Evolutionary conservation across 164 flowering plant genomes (phyloP), one percentile per base, ranked within the genome.

Genomic region (Berberis vulgaris): DNA sequence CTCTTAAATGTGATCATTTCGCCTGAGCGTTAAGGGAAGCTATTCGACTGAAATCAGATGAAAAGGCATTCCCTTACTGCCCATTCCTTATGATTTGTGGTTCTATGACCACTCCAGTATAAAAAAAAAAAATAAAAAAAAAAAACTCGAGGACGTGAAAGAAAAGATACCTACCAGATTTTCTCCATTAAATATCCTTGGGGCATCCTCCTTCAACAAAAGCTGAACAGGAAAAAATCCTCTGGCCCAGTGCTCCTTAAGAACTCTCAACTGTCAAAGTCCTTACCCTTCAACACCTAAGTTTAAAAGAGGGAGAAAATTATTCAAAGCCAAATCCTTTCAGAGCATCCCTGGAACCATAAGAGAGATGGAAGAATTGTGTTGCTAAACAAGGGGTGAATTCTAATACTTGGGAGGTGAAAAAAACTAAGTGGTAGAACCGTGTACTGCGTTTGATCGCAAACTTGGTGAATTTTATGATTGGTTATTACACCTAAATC

Each of bases 91-190:
- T 9, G 43, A n/a, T 6, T 8, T 59, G 60, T 54, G 43, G 59
- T 42, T 46, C 39, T 45, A 57, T 5, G 26, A 59, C 40, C 54
- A 45, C 7, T 26, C 5, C 47, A 8, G 47, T 44, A n/a, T n/a
- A 65, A 41, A 53, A 44, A 40, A 67, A 52, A 26, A 26, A 26
- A 26, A 67, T n/a, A 65, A 41, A 53, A 44, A 40, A 67, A 52
- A 26, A 26, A 26, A 26, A 67, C 43, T 59, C 43, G 57, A 9
- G n/a, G 55, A 42, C 54, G 12, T 57, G 39, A 60, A 57, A 52
- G 41, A 60, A 55, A 61, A 55, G 39, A 26, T 60, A 63, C 76
- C 68, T 56, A 72, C 71, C 74, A 63, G 67, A 53, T 2, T 45
- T 45, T 63, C 69, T 55, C 64, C 58, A 53, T 54, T 59, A 67